Evolutionary conservation across 768 basidiomycete genomes (phyloP).

Genomic region (Pholiota molesta): DNA sequence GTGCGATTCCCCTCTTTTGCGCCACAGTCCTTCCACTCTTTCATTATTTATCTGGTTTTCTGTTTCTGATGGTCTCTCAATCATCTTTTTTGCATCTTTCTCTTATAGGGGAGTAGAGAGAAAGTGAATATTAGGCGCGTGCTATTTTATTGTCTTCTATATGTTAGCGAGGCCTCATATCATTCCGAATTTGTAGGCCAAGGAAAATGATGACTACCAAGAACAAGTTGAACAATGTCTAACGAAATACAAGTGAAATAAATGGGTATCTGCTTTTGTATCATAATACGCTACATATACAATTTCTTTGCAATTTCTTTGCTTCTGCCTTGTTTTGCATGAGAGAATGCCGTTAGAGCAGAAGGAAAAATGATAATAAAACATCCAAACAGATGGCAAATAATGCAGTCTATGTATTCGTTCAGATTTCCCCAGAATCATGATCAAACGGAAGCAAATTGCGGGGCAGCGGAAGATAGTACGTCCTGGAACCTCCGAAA

Average conservation of each 20-base stretch:
- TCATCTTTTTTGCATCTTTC: constrained; percentile 11
- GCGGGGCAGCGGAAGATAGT: neutral
- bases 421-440: neutral
- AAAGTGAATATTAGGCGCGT: constrained; percentile 16
- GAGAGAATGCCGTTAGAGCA: neutral
- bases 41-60: constrained; percentile 15
- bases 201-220: constrained; percentile 11
- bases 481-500: neutral
- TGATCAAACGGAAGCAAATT: neutral
- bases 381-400: too few species aligned
- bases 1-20: neutral
- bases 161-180: neutral
- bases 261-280: constrained; percentile 25
- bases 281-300: constrained; percentile 26
- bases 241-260: constrained; percentile 25
- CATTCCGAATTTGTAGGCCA: constrained; percentile 6
- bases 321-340: neutral
- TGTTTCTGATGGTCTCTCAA: neutral
- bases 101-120: constrained; percentile 15
- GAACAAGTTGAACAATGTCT: constrained; percentile 19
- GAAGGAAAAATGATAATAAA: neutral
- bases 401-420: too few species aligned
- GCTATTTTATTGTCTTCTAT: neutral
- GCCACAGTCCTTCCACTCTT: neutral
- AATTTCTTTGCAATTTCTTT: constrained; percentile 8